Conservation (phyloP, 2,329 filamentous ascomycete species). For the Fusarium veterinarium region DNA sequence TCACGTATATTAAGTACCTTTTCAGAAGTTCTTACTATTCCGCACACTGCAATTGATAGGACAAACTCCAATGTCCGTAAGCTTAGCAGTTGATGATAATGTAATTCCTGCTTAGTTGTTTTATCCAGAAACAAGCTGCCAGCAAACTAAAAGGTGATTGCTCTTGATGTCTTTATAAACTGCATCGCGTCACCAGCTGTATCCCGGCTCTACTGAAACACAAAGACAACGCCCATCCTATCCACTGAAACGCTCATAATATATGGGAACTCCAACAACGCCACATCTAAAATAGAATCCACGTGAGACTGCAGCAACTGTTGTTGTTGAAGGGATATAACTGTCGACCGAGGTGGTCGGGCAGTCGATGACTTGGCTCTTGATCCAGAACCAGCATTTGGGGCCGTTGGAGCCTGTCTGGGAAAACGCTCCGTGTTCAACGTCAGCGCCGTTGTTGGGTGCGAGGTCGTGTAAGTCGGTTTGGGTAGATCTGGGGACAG, state of each 20-base stretch:
- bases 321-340: conserved; percentile 90
- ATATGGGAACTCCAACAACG: conserved; percentile 88
- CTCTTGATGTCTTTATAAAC: conserved; percentile 11
- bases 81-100: not conserved
- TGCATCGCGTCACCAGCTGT: conserved; percentile 5
- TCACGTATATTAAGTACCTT: not conserved
- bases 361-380: conserved; percentile 48
- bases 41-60: not conserved
- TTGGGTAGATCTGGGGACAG: conserved; percentile 75
- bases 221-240: conserved; percentile 87
- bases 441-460: conserved; percentile 71
- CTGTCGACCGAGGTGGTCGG: conserved; percentile 77
- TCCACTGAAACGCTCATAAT: conserved; percentile 94
- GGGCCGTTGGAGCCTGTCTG: conserved; percentile 49
- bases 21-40: not conserved
- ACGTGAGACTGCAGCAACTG: conserved; percentile 86
- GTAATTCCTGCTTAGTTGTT: conserved; percentile 5
- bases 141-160: conserved; percentile 22
- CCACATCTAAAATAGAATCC: conserved; percentile 88
- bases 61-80: not conserved
- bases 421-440: conserved; percentile 74
- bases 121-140: conserved; percentile 8
- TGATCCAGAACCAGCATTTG: conserved; percentile 47
- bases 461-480: conserved; percentile 76
- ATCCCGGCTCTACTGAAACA: conserved; percentile 67